Evolutionary conservation across 331 rosid genomes (phyloP).

Genomic region (Spiraea crenata): DNA sequence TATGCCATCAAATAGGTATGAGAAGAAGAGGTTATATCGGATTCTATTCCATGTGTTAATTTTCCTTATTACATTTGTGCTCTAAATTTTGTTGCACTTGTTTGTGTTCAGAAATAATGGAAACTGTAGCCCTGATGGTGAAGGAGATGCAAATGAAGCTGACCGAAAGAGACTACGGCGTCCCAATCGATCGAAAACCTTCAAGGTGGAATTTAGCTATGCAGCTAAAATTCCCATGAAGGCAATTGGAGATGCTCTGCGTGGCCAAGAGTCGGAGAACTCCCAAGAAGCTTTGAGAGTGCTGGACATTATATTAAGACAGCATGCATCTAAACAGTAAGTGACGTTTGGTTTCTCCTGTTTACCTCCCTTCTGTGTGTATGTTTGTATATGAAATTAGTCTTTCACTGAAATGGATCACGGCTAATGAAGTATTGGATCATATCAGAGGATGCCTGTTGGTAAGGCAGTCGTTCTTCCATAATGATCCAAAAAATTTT

Average conservation of each 20-base stretch:
- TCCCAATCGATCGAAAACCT: slow-evolving; percentile 58
- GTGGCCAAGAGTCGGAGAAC: slow-evolving; percentile 80
- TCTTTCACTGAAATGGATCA: neutral
- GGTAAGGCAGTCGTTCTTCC: slow-evolving; percentile 85
- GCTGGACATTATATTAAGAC: slow-evolving; percentile 80
- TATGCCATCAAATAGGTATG: slow-evolving; percentile 54
- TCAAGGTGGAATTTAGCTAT: slow-evolving; percentile 72
- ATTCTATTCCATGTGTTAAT: neutral
- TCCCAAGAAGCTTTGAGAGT: slow-evolving; percentile 87
- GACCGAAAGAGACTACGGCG: slow-evolving; percentile 80
- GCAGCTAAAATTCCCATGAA: slow-evolving; percentile 80
- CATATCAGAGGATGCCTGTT: slow-evolving; percentile 87
- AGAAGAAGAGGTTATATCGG: neutral
- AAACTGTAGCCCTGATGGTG: slow-evolving; percentile 49
- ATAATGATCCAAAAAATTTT: slow-evolving; percentile 56
- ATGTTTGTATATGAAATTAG: neutral
- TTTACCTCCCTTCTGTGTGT: neutral
- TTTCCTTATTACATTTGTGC: neutral
- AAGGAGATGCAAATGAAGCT: slow-evolving; percentile 55
- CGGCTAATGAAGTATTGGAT: neutral
- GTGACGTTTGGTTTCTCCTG: slow-evolving; percentile 17
- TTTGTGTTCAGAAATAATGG: slow-evolving; percentile 54
- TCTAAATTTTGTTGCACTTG: neutral
- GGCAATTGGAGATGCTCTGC: slow-evolving; percentile 72
- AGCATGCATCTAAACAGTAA: slow-evolving; percentile 92